A percentile compares a stretch with the other conserved stretches of the same genome.
Conservation (phyloP, 23 red algal species). For the Cyanidiococcus yangmingshanensis region DNA sequence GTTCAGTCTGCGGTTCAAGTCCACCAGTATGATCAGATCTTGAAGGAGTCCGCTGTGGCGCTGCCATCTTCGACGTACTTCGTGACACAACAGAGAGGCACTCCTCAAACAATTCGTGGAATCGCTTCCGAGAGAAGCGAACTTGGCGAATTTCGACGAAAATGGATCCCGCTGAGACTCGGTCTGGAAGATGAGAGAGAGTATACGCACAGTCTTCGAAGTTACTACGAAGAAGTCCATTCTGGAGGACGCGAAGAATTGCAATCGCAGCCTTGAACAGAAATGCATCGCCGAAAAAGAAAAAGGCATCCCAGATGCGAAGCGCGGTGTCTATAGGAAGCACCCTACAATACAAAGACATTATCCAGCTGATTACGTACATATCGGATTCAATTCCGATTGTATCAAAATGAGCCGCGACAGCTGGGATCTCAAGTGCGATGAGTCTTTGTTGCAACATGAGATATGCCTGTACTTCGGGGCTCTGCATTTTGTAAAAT, state of each 20-base stretch:
- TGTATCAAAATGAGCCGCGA: slow-evolving; percentile 59
- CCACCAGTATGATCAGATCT: too few species aligned
- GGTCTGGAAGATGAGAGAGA: slow-evolving; percentile 72
- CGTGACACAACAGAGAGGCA: neutral
- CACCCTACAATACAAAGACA: slow-evolving; percentile 74
- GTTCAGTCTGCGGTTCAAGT: too few species aligned
- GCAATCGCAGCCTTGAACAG: slow-evolving; percentile 81
- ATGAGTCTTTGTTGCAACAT: slow-evolving; percentile 59
- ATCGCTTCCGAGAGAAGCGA: slow-evolving; percentile 23
- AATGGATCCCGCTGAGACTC: slow-evolving; percentile 48
- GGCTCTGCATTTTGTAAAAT: slow-evolving; percentile 94
- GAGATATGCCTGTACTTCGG: slow-evolving; percentile 80
- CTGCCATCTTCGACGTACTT: neutral
- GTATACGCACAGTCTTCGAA: slow-evolving; percentile 94
- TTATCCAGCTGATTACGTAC: slow-evolving; percentile 96
- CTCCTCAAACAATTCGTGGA: slow-evolving; percentile 14
- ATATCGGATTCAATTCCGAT: slow-evolving; percentile 76
- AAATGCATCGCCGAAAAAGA: slow-evolving; percentile 79
- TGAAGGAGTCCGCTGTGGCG: neutral
- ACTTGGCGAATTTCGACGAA: slow-evolving; percentile 54
- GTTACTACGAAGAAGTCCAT: slow-evolving; percentile 42
- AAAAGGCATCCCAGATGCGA: slow-evolving; percentile 86
- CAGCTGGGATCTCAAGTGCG: slow-evolving; percentile 50
- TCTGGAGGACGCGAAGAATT: slow-evolving; percentile 67
- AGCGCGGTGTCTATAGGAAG: slow-evolving; percentile 73